Evolutionary conservation across 2,329 filamentous ascomycete genomes (phyloP), one percentile per base, ranked within the genome.

Genomic region (Camillea tinctor): DNA sequence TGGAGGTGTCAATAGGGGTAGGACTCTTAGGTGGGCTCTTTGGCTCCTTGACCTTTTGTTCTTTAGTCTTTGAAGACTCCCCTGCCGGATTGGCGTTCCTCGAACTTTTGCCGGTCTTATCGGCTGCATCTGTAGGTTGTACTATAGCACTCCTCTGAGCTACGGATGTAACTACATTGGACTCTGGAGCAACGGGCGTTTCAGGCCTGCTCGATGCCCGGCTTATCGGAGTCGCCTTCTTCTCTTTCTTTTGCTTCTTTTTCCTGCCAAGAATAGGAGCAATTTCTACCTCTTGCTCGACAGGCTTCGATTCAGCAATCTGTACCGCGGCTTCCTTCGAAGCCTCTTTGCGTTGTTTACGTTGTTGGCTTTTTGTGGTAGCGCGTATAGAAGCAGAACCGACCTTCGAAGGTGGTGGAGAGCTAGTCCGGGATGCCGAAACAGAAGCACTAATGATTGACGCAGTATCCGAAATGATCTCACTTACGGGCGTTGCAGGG

Each of bases 221-320:
- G 52, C 66, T 71, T 20, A 65, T 55, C 30, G 67, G 71, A 68
- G 75, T 76, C 1, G 69, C 61, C 67, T 69, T 72, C 68, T 85
- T 88, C 68, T 89, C 87, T 76, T 92, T 94, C 80, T 91, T 93
- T 72, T 91, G 86, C 77, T 94, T 95, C 80, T 92, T 94, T 80
- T 93, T 93, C 56, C 91, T 85, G 36, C 90, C 90, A 54, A 92
- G 73, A 49, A 96, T 89, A 0, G 92, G 91, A 7, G 87, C 91
- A 65, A 85, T 83, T 64, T 86, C 83, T 17, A 78, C 76, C 55
- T 84, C 80, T 13, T 80, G 74, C 60, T 88, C 87, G 15, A 76
- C 69, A 54, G 81, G 80, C 64, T 83, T 69, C 0, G 76, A 67
- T 62, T 85, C 84, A 2, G 75, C 77, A 61, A 87, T 81, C 36